Evolutionary conservation across 108 stramenopile genomes (phyloP), one percentile per base, ranked within the genome.

Genomic region (Nitzschia sp.): DNA sequence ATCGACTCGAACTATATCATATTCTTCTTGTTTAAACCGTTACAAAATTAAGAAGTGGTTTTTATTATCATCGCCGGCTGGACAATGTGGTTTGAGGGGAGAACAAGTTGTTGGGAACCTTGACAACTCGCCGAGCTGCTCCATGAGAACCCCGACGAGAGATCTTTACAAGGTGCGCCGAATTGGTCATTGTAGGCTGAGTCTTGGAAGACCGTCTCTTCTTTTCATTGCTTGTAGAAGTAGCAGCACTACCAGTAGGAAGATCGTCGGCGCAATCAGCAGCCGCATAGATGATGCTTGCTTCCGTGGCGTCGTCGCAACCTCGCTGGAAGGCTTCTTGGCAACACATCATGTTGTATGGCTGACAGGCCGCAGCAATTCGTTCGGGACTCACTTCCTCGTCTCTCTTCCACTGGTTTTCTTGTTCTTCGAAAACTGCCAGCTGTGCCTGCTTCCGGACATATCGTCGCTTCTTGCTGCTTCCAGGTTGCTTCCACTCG

Each of bases 401-500:
- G 13, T 52, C 13, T 6, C n/a, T 19, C 13, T 52, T 17, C 13
- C 50, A 52, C n/a, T 23, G 50, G n/a, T 6, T 8, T 19, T 52
- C 50, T 52, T 52, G 50, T 52, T 52, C 50, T 17, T 52, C 23
- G n/a, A 52, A 19, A 15, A 52, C 50, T 4, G 23, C 50, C n/a
- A 23, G 4, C n/a, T 52, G 50, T 52, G 50, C 50, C n/a, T 17
- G 50, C 4, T 17, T 19, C 6, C 50, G 50, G 21, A 52, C n/a
- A 6, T 15, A 52, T 17, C n/a, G 6, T 52, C 23, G 6, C n/a
- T 19, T 52, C n/a, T 52, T 52, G 5, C 13, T 17, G 5, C 4
- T 17, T 52, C 50, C 50, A 52, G 8, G 50, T 6, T 8, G 5
- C n/a, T 52, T 52, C 50, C 50, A 52, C n/a, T 52, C 50, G 50